Evolutionary conservation across 208 protist genomes (phyloP).

Genomic region (Angomonas ambiguus): DNA sequence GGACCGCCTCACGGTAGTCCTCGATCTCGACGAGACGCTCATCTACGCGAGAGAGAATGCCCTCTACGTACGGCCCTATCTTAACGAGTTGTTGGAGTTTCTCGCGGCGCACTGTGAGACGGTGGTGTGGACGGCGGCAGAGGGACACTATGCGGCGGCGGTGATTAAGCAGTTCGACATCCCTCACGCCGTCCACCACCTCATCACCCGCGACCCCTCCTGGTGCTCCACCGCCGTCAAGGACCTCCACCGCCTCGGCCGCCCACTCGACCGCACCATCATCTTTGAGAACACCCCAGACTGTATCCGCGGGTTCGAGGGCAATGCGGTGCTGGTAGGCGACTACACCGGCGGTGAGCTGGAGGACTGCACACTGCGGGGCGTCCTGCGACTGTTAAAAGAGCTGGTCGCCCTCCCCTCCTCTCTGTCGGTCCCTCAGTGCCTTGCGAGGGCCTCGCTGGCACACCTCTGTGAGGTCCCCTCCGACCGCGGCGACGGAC

Average conservation of each 20-base stretch:
- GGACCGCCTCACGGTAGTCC: constrained; percentile 79
- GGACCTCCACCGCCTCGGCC: constrained; percentile 77
- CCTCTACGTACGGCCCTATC: constrained; percentile 85
- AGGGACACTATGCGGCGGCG: constrained; percentile 80
- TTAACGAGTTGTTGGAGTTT: constrained; percentile 74
- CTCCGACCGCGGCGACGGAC: constrained; percentile 58
- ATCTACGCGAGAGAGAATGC: constrained; percentile 82
- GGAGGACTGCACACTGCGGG: constrained; percentile 73
- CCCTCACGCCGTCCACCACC: constrained; percentile 53
- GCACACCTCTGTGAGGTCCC: constrained; percentile 39
- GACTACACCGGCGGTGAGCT: constrained; percentile 91
- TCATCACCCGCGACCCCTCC: constrained; percentile 67
- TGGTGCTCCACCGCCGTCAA: constrained; percentile 75
- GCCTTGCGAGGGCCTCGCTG: constrained; percentile 42
- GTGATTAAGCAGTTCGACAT: constrained; percentile 82
- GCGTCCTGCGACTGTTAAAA: constrained; percentile 51
- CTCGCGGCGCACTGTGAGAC: constrained; percentile 73
- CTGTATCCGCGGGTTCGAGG: constrained; percentile 82
- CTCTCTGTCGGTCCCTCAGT: constrained; percentile 59
- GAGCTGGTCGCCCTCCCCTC: constrained; percentile 58
- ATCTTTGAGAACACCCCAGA: constrained; percentile 92
- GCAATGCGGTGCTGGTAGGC: constrained; percentile 80
- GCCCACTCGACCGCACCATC: constrained; percentile 65
- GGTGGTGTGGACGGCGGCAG: constrained; percentile 84
- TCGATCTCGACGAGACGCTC: constrained; percentile 91